Evolutionary conservation across 176 grass and related monocot species (phyloP).

Genomic region (Secale cereale): DNA sequence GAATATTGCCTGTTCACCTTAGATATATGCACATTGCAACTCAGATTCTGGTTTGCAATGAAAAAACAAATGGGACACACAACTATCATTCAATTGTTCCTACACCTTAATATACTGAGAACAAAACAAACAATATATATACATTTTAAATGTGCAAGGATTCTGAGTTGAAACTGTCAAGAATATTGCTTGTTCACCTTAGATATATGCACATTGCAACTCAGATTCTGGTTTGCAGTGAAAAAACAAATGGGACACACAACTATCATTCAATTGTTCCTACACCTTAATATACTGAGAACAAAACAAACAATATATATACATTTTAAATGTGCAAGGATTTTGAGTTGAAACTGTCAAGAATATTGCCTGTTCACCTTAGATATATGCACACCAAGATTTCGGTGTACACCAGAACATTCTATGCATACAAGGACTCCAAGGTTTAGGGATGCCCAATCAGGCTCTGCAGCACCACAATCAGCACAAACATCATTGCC

Average conservation of each 20-base stretch:
- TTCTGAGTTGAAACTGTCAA: constrained; percentile 5
- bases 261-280: not conserved
- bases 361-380: constrained; percentile 53
- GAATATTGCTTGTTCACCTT: constrained; percentile 52
- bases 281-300: not conserved
- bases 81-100: not conserved
- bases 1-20: constrained; percentile 52
- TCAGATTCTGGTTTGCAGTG: constrained; percentile 3
- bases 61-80: not conserved
- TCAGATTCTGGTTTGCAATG: constrained; percentile 4
- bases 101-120: not conserved
- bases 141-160: not conserved
- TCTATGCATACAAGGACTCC: constrained; percentile 95
- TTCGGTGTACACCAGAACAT: constrained; percentile 97
- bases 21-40: constrained; percentile 72
- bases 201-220: constrained; percentile 72
- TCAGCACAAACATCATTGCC: constrained; percentile 88
- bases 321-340: not conserved
- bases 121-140: not conserved
- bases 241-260: not conserved
- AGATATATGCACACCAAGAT: constrained; percentile 99
- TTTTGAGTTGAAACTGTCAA: constrained; percentile 14
- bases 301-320: constrained; percentile 2
- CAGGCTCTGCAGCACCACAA: constrained; percentile 82
- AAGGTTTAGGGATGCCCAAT: constrained; percentile 96